These are phyloP conservation scores for Ceraceosorus bombacis DNA, from an alignment of 1,284 basidiomycete genomes.

Conservation along the genomic window DNA sequence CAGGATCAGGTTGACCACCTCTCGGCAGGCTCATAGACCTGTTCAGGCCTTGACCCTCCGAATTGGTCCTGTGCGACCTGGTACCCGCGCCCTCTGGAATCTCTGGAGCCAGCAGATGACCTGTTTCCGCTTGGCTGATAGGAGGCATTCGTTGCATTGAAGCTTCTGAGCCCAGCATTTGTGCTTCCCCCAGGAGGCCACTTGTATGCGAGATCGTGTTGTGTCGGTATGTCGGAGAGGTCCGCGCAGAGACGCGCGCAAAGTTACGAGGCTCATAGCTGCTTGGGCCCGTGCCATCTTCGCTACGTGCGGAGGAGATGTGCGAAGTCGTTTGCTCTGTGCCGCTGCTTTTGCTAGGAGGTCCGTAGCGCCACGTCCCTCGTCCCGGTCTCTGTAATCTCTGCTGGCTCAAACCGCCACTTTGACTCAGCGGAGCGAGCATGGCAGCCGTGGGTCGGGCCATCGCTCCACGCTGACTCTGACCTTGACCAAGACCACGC, in stretches of 20 bases:
- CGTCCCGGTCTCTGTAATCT: not conserved
- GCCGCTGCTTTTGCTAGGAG: constrained; percentile 1
- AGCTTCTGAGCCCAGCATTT: too few relatives aligned
- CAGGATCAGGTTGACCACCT: not conserved
- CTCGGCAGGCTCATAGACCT: not conserved
- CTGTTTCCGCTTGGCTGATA: too few relatives aligned
- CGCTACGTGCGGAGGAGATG: constrained; percentile 7
- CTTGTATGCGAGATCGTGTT: too few relatives aligned
- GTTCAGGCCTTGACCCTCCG: not conserved
- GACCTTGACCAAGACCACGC: constrained; percentile 26
- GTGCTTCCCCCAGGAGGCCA: too few relatives aligned
- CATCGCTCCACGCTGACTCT: constrained; percentile 18
- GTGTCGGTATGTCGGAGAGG: too few relatives aligned
- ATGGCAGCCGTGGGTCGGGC: constrained; percentile 39
- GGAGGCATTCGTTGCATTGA: too few relatives aligned
- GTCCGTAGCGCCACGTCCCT: constrained; percentile 5
- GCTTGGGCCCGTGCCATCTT: constrained; percentile 7
- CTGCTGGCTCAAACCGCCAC: constrained; percentile 30
- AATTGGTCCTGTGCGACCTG: not conserved
- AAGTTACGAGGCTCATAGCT: constrained; percentile 9
- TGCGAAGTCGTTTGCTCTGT: constrained; percentile 2
- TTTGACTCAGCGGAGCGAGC: constrained; percentile 41
- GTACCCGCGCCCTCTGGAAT: not conserved
- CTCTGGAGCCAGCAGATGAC: not conserved
- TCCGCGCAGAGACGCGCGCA: not conserved